Conservation (phyloP, 2,329 filamentous ascomycete genomes). For the Aureobasidium mangrovei region DNA sequence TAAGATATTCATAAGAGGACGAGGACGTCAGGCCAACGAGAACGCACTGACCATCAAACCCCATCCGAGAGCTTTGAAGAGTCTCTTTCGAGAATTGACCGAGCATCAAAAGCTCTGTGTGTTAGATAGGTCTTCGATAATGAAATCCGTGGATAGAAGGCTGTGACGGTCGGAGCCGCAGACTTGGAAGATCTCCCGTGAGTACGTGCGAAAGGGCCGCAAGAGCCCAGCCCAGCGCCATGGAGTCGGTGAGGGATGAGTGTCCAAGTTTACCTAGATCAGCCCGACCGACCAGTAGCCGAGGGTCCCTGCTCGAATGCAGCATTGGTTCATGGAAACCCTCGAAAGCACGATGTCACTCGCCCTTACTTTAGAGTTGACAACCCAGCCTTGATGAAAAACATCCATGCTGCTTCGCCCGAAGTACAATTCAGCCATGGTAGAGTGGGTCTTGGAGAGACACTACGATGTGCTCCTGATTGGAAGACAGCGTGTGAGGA, state of each 20-base stretch:
- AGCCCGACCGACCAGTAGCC: not conserved
- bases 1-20: not conserved
- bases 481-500: not conserved
- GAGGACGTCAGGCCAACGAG: no score
- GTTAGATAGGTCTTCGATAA: no score
- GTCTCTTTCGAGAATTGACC: not conserved
- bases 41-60: no score
- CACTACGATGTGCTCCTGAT: not conserved
- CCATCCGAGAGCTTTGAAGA: no score
- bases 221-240: not conserved
- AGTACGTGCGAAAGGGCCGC: not conserved
- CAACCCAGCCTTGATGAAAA: not conserved
- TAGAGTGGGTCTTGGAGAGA: not conserved
- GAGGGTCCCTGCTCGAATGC: conserved; percentile 2
- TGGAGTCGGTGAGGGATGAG: conserved; percentile 5
- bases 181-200: not conserved
- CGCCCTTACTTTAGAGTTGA: not conserved
- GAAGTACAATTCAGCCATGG: not conserved
- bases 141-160: no score
- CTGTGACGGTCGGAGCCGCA: no score
- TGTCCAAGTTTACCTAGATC: not conserved
- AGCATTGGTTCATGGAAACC: not conserved
- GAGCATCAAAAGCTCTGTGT: not conserved
- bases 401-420: not conserved
- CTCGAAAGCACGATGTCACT: no score